phyloP scores from a whole-genome alignment of 768 basidiomycete genomes.

The Suillus bovinus region DNA sequence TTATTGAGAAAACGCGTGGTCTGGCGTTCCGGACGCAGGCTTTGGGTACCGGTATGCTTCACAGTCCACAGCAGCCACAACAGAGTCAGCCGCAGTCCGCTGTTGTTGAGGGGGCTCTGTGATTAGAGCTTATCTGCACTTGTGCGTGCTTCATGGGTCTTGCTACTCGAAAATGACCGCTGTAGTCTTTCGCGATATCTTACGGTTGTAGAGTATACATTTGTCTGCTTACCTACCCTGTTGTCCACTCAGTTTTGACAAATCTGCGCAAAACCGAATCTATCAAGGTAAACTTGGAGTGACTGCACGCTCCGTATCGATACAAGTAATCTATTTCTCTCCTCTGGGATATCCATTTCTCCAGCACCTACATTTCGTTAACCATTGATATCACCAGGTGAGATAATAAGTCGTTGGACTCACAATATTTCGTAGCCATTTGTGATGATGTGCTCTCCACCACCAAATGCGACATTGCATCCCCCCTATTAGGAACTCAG shows the following conservation, averaged over 20 bases:
- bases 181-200: neutral
- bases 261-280: neutral
- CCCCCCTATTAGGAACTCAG: slow-evolving; percentile 33
- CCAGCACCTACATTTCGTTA: slow-evolving; percentile 37
- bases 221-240: neutral
- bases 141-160: neutral
- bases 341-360: slow-evolving; percentile 14
- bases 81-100: slow-evolving; percentile 31
- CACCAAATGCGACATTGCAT: slow-evolving; percentile 41
- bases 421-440: slow-evolving; percentile 47
- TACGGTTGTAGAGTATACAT: neutral
- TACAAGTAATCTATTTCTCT: neutral
- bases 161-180: neutral
- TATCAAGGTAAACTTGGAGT: neutral
- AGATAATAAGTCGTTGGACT: slow-evolving; percentile 16
- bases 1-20: slow-evolving; percentile 95
- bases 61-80: slow-evolving; percentile 32
- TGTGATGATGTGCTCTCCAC: slow-evolving; percentile 37
- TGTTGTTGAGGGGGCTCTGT: slow-evolving; percentile 29
- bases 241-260: neutral
- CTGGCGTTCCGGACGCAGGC: slow-evolving; percentile 90
- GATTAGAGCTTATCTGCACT: slow-evolving; percentile 9
- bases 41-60: slow-evolving; percentile 73
- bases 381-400: neutral
- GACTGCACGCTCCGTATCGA: neutral